Base-by-base conservation (phyloP, 331 rosid genomes). In the Acacia pycnantha region DNA sequence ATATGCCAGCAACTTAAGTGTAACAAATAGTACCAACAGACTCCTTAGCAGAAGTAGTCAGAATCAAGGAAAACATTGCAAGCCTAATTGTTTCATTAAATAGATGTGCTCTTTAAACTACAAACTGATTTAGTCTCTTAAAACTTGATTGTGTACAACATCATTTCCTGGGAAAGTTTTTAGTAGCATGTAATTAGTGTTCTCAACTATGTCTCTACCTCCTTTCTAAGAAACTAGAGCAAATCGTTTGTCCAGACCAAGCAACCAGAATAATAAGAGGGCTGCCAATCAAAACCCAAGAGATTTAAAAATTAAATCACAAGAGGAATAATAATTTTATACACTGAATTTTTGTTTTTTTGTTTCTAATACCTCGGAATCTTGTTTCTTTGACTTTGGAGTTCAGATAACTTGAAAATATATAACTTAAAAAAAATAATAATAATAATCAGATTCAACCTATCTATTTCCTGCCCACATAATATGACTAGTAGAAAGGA, bases 391-490 rank as follows among this genome's bases (percentile, higher is more conserved):
- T 73, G 47, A 37, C 72, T 67, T 29, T 27, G 19, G 24, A 19
- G 22, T 67, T 31, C 48, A 67, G 6, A 12, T 21, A 47, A 62
- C 31, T 47, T 71, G 43, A 73, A 70, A 73, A 29, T 82, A 3
- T 24, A 33, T n/a, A 35, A 11, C 19, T 41, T 74, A 6, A 37
- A 37, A 37, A 37, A 46, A 26, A n/a, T n/a, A n/a, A n/a, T n/a
- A n/a, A n/a, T n/a, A n/a, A n/a, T n/a, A n/a, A 66, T 51, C 48
- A 74, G 54, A 58, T 64, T 35, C 35, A 65, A 29, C 73, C 69
- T 77, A 72, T 26, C 31, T 27, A 1, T 83, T 83, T 76, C 73
- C 74, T 77, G 15, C 12, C 82, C 48, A 77, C 11, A 13, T 73
- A 29, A 13, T 77, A 41, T 19, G 69, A 37, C 50, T 62, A 27